Conservation (phyloP, 495 filamentous ascomycete genomes). For the Trichodelitschia bisporula region DNA sequence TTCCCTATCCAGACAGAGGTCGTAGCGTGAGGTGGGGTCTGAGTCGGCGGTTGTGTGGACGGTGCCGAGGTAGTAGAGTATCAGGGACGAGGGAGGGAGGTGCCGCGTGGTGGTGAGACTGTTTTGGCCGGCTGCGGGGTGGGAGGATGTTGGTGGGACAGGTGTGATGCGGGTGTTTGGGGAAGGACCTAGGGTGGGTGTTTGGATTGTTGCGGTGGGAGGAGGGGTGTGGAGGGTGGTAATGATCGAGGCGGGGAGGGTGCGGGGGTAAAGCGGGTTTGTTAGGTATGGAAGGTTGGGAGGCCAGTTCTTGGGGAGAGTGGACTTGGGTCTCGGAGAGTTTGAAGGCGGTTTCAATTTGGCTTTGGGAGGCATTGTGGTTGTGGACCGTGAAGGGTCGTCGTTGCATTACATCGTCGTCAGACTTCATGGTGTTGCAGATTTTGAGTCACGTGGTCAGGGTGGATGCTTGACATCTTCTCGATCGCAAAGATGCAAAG, state of each 20-base stretch:
- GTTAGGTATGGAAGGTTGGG: constrained; percentile 25
- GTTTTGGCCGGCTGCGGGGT: constrained; percentile 37
- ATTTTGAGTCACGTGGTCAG: too few relatives aligned
- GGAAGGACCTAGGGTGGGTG: constrained; percentile 14
- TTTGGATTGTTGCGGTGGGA: constrained; percentile 6
- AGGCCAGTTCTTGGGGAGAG: constrained; percentile 32
- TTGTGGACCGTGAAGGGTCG: too few relatives aligned
- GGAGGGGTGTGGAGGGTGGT: constrained; percentile 7
- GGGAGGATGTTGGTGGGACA: constrained; percentile 25
- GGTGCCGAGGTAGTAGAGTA: constrained; percentile 41
- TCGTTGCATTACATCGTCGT: too few relatives aligned
- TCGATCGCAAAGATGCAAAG: too few relatives aligned
- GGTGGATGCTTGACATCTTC: too few relatives aligned
- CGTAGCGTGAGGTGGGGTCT: constrained; percentile 34
- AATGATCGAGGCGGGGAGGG: constrained; percentile 16
- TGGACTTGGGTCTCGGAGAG: background rate
- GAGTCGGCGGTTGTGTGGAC: constrained; percentile 22
- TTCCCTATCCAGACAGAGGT: constrained; percentile 35
- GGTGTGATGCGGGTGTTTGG: constrained; percentile 25
- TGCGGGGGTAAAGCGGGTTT: constrained; percentile 22
- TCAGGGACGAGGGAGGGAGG: constrained; percentile 28
- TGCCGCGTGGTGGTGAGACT: constrained; percentile 38
- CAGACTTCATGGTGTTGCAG: too few relatives aligned
- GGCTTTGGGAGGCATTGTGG: too few relatives aligned
- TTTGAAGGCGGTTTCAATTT: too few relatives aligned